phyloP scores from a whole-genome alignment of 306 rosid genomes.

The Comarum palustre region DNA sequence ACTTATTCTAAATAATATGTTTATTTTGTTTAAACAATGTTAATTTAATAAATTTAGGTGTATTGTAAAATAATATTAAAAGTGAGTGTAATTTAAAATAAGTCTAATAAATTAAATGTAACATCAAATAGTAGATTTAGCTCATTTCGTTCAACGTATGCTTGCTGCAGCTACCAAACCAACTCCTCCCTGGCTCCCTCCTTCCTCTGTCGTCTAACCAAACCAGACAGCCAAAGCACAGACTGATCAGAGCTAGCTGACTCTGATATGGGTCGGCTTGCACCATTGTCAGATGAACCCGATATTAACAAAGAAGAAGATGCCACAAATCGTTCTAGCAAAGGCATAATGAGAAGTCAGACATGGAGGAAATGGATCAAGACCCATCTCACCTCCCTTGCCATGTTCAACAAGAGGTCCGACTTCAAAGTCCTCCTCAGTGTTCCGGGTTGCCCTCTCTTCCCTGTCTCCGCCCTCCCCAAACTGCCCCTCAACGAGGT shows the following conservation, averaged over 20 bases:
- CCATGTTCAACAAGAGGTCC: conserved; percentile 57
- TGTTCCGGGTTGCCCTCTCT: conserved; percentile 87
- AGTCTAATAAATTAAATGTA: no score
- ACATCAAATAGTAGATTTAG: no score
- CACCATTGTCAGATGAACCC: conserved; percentile 86
- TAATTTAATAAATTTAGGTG: no score
- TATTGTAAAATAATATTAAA: no score
- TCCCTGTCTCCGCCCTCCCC: conserved; percentile 59
- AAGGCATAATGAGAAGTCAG: conserved; percentile 37
- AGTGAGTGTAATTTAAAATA: no score
- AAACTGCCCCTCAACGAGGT: conserved; percentile 56
- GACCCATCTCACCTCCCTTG: conserved; percentile 49
- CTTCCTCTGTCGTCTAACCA: not conserved
- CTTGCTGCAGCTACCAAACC: conserved; percentile 4
- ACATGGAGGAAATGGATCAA: conserved; percentile 90
- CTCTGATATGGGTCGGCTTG: conserved; percentile 52
- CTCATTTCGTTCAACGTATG: conserved; percentile 14
- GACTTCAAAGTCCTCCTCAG: conserved; percentile 77
- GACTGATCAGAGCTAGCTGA: not conserved
- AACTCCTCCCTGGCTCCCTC: not conserved
- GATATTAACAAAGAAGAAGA: conserved; percentile 50
- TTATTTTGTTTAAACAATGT: no score
- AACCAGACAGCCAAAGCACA: not conserved
- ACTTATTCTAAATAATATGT: no score
- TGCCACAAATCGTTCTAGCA: conserved; percentile 29